A percentile compares a stretch with the other conserved stretches of the same genome.
phyloP scores from a whole-genome alignment of 108 stramenopile species.

The Pelagomonas calceolata region DNA sequence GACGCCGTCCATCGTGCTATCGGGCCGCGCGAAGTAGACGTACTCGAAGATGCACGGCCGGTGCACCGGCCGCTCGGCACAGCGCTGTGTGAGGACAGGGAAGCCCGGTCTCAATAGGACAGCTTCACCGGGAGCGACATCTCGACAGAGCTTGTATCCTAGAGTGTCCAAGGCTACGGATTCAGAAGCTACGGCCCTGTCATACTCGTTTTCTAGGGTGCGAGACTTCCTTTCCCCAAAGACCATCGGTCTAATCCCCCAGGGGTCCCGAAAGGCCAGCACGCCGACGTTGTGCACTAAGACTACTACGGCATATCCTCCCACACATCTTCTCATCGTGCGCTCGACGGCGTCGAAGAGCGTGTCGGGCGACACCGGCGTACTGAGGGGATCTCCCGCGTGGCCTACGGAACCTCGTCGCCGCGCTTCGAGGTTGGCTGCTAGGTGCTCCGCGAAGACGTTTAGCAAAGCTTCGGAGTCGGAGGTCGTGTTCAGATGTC shows the following conservation, averaged over 20 bases:
- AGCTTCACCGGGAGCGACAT: conserved; percentile 86
- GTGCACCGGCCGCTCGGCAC: conserved; percentile 32
- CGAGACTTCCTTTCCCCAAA: conserved; percentile 55
- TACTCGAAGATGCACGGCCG: conserved; percentile 98
- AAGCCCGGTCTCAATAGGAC: conserved; percentile 68
- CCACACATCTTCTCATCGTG: conserved; percentile 73
- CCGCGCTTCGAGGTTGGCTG: neutral
- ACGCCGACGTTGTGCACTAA: conserved; percentile 87
- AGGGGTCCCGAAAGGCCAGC: conserved; percentile 87
- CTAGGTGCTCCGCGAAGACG: conserved; percentile 80
- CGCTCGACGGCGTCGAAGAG: conserved; percentile 36
- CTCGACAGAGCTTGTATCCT: conserved; percentile 77
- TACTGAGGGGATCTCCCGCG: conserved; percentile 4
- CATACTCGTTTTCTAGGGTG: conserved; percentile 26
- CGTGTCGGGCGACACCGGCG: conserved; percentile 27
- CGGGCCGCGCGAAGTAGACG: conserved; percentile 98
- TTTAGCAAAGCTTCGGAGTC: conserved; percentile 93
- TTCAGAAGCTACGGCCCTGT: conserved; percentile 83
- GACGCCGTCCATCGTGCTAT: conserved; percentile 94
- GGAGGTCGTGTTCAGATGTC: conserved; percentile 93
- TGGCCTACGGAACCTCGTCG: no score
- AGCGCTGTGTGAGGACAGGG: conserved; percentile 52
- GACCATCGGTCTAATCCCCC: conserved; percentile 92
- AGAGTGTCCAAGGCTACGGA: conserved; percentile 95
- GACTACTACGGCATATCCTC: conserved; percentile 86